Evolutionary conservation across 108 stramenopile species (phyloP).

Genomic region (Aurantiochytrium sp.): DNA sequence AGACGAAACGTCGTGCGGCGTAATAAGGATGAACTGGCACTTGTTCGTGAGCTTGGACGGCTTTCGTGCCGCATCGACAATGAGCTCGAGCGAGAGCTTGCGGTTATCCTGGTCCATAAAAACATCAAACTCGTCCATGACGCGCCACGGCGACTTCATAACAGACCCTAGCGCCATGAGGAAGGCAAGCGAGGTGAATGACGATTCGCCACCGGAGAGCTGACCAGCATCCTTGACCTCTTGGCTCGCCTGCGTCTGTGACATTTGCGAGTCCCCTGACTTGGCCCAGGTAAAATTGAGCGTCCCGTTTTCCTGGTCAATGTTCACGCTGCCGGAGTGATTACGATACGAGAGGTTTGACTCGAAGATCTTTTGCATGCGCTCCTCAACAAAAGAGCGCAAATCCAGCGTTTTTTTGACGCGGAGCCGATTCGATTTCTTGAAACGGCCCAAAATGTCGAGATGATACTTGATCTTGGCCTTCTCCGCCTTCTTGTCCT

Average conservation of each 20-base stretch:
- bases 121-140: conserved; percentile 98
- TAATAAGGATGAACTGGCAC: conserved; percentile 93
- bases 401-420: background rate
- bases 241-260: too few relatives aligned
- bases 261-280: background rate
- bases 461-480: too few relatives aligned
- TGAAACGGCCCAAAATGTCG: too few relatives aligned
- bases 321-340: background rate
- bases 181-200: conserved; percentile 35
- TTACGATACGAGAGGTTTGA: background rate
- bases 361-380: background rate
- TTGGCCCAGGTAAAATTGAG: background rate
- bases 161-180: conserved; percentile 78
- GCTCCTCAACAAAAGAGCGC: background rate
- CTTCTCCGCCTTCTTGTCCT: too few relatives aligned
- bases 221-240: background rate
- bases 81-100: conserved; percentile 66
- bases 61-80: conserved; percentile 40
- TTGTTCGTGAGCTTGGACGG: conserved; percentile 32
- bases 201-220: background rate
- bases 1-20: conserved; percentile 68
- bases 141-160: conserved; percentile 87
- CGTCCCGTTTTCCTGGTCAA: background rate
- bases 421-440: too few relatives aligned
- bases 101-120: conserved; percentile 82